Evolutionary conservation across 2,329 filamentous ascomycete species (phyloP).

Genomic region (Colletotrichum coccodes): DNA sequence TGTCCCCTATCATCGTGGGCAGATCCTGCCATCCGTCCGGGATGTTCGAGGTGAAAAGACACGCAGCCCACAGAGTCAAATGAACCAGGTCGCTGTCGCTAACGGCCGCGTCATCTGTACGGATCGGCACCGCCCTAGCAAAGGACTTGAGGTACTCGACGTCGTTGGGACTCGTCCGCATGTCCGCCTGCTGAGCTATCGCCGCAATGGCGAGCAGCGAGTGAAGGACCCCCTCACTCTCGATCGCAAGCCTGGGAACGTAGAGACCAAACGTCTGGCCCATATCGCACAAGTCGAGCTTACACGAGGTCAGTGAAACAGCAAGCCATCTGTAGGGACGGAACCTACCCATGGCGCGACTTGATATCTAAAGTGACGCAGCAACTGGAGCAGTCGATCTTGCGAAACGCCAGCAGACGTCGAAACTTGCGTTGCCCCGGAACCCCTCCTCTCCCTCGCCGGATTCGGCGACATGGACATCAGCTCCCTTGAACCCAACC

Average conservation of each 20-base stretch:
- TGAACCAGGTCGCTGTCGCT: slow-evolving; percentile 14
- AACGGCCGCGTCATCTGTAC: not conserved
- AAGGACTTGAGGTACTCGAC: slow-evolving; percentile 15
- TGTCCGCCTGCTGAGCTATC: slow-evolving; percentile 11
- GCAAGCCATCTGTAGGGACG: rapidly evolving
- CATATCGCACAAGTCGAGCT: slow-evolving; percentile 56
- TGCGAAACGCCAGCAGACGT: not conserved
- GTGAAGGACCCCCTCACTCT: slow-evolving; percentile 38
- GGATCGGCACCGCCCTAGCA: not conserved
- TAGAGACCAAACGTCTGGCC: slow-evolving; percentile 52
- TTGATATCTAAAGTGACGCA: slow-evolving; percentile 56
- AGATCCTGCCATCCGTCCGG: slow-evolving; percentile 17
- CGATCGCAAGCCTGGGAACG: slow-evolving; percentile 42
- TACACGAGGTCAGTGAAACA: not conserved
- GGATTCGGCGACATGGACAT: slow-evolving; percentile 16
- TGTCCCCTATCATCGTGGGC: not conserved
- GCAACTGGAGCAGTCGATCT: slow-evolving; percentile 40
- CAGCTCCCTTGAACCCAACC: slow-evolving; percentile 10
- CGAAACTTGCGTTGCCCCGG: not conserved
- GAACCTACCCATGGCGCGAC: slow-evolving; percentile 55
- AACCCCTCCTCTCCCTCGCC: not conserved
- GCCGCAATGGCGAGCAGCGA: slow-evolving; percentile 38
- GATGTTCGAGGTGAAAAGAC: slow-evolving; percentile 14
- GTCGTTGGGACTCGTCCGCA: not conserved
- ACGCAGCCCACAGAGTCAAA: slow-evolving; percentile 9